phyloP scores from a whole-genome alignment of 805 yeast genomes.

The Candida succiphila region DNA sequence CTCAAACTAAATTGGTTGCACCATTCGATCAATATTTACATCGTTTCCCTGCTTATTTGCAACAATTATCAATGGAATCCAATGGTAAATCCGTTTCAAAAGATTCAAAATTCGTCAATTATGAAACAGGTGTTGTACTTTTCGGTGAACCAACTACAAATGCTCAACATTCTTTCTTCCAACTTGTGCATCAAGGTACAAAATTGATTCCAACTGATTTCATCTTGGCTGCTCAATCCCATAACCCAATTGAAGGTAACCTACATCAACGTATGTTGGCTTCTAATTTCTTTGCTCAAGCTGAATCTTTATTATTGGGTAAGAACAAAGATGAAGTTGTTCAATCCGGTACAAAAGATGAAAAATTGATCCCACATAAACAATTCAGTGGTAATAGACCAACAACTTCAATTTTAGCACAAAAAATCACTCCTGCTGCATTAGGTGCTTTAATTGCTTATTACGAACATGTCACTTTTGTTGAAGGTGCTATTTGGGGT shows the following conservation, averaged over 20 bases:
- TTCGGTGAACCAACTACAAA: slow-evolving; percentile 99
- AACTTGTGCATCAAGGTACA: slow-evolving; percentile 98
- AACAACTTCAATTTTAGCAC: slow-evolving; percentile 92
- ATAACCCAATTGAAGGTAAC: slow-evolving; percentile 92
- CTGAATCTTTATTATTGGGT: slow-evolving; percentile 96
- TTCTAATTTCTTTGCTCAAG: slow-evolving; percentile 97
- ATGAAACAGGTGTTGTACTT: slow-evolving; percentile 91
- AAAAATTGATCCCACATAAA: slow-evolving; percentile 88
- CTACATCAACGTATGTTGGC: slow-evolving; percentile 97
- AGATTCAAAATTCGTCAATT: slow-evolving; percentile 81
- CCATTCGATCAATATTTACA: slow-evolving; percentile 98
- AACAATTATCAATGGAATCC: slow-evolving; percentile 98
- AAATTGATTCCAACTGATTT: slow-evolving; percentile 96
- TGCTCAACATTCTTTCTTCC: slow-evolving; percentile 99
- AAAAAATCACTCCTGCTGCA: slow-evolving; percentile 92
- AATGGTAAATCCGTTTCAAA: slow-evolving; percentile 97
- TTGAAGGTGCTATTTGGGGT: slow-evolving; percentile 99
- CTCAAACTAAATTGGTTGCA: slow-evolving; percentile 96
- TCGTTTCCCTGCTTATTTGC: slow-evolving; percentile 98
- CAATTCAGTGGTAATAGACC: slow-evolving; percentile 98
- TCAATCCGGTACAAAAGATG: slow-evolving; percentile 81
- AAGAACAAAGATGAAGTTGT: slow-evolving; percentile 82
- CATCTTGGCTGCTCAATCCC: slow-evolving; percentile 93
- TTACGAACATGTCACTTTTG: slow-evolving; percentile 95
- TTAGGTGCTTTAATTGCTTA: slow-evolving; percentile 95